Conservation (phyloP, 768 basidiomycete genomes). For the Termitomyces sp. region DNA sequence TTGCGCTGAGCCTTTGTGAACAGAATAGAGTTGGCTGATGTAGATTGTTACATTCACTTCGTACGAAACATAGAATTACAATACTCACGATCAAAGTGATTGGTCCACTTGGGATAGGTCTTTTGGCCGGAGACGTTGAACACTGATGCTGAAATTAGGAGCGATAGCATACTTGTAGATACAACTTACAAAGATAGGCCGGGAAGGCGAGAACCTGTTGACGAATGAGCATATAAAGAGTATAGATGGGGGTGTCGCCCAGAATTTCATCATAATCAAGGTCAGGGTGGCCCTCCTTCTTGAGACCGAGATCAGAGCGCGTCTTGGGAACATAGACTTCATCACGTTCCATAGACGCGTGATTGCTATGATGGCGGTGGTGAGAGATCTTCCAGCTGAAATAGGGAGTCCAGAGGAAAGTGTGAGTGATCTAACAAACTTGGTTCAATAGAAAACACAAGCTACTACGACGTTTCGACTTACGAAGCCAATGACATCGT, state of each 20-base stretch:
- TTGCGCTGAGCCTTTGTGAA: slow-evolving; percentile 53
- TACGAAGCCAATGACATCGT: slow-evolving; percentile 52
- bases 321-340: slow-evolving; percentile 65
- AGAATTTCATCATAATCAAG: slow-evolving; percentile 56
- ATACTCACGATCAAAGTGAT: slow-evolving; percentile 61
- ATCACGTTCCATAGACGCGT: slow-evolving; percentile 53
- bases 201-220: slow-evolving; percentile 61
- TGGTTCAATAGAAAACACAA: slow-evolving; percentile 5
- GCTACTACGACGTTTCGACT: slow-evolving; percentile 22
- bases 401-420: slow-evolving; percentile 50
- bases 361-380: slow-evolving; percentile 50
- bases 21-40: slow-evolving; percentile 50
- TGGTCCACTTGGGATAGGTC: slow-evolving; percentile 57
- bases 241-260: slow-evolving; percentile 61
- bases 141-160: slow-evolving; percentile 48
- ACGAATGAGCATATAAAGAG: slow-evolving; percentile 51
- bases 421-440: slow-evolving; percentile 37
- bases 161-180: slow-evolving; percentile 47
- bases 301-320: slow-evolving; percentile 52
- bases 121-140: slow-evolving; percentile 64
- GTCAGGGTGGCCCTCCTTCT: slow-evolving; percentile 32
- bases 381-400: slow-evolving; percentile 56
- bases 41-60: background rate
- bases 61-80: background rate
- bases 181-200: slow-evolving; percentile 55